A percentile compares a stretch with the other conserved stretches of the same genome.
These are phyloP conservation scores for Colletotrichum sp. DNA, from an alignment of 2,329 filamentous ascomycete species.

Conservation along the genomic window DNA sequence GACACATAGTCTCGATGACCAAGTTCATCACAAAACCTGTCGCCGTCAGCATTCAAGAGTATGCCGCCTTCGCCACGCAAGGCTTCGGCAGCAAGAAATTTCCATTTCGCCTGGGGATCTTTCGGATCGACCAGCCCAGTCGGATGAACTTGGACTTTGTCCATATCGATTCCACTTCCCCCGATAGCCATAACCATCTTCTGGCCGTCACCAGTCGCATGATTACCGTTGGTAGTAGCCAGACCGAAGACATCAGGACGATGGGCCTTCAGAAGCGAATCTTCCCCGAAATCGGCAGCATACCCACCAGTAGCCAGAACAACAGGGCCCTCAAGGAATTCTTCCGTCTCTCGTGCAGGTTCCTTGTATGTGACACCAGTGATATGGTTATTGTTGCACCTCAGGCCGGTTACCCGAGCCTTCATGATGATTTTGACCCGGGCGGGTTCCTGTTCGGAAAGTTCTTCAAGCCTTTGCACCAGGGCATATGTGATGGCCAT, in stretches of 20 bases:
- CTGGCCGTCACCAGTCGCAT: slow-evolving; percentile 98
- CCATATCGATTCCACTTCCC: slow-evolving; percentile 98
- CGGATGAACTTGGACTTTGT: slow-evolving; percentile 99
- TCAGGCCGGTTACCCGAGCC: slow-evolving; percentile 88
- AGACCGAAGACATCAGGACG: slow-evolving; percentile 92
- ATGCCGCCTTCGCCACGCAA: slow-evolving; percentile 98
- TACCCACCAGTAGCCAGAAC: slow-evolving; percentile 96
- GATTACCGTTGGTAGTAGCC: slow-evolving; percentile 93
- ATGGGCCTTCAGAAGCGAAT: slow-evolving; percentile 92
- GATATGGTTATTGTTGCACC: slow-evolving; percentile 88
- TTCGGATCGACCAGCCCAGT: slow-evolving; percentile 98
- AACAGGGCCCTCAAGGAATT: slow-evolving; percentile 80
- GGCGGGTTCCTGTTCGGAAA: slow-evolving; percentile 88
- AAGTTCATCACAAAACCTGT: slow-evolving; percentile 98
- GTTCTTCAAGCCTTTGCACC: slow-evolving; percentile 97
- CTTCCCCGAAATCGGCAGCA: slow-evolving; percentile 90
- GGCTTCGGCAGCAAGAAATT: slow-evolving; percentile 98
- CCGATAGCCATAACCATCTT: slow-evolving; percentile 99
- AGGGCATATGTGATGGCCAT: slow-evolving; percentile 99
- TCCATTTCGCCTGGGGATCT: slow-evolving; percentile 97
- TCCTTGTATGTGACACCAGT: slow-evolving; percentile 89
- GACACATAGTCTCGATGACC: slow-evolving; percentile 99
- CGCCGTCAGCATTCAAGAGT: slow-evolving; percentile 89
- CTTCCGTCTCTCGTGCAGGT: slow-evolving; percentile 71
- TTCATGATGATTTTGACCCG: slow-evolving; percentile 98